Percentiles rank a stretch among this genome's conserved stretches.
Conservation (phyloP, 345 rosid genomes). For the Arabis alpina region DNA sequence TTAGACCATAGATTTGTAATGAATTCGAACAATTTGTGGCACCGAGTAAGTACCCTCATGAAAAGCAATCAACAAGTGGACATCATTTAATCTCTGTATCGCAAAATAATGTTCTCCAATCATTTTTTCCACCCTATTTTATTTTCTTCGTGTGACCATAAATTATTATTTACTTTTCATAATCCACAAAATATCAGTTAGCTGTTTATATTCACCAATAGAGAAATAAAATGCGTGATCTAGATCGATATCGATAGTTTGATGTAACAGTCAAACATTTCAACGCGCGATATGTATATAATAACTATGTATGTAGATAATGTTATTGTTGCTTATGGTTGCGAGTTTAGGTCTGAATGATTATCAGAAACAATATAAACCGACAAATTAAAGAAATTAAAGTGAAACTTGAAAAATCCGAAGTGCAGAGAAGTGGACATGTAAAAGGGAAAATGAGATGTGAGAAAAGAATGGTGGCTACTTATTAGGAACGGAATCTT, state of each 20-base stretch:
- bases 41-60: conserved; percentile 29
- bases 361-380: not conserved
- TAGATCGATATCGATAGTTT: not conserved
- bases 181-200: not conserved
- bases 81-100: conserved; percentile 25
- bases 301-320: no score
- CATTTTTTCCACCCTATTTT: conserved; percentile 23
- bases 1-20: conserved; percentile 5
- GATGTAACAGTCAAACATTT: not conserved
- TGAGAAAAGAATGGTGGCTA: conserved; percentile 43
- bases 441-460: conserved; percentile 33
- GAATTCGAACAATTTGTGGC: conserved; percentile 31
- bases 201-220: not conserved
- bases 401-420: conserved; percentile 12
- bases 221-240: not conserved
- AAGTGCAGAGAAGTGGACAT: conserved; percentile 29
- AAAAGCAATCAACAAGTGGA: conserved; percentile 38
- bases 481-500: conserved; percentile 42
- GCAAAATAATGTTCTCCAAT: conserved; percentile 38
- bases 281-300: no score
- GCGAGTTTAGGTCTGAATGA: no score
- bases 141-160: conserved; percentile 2
- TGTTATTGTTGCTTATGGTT: no score
- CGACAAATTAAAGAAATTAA: not conserved
- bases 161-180: conserved; percentile 7